A percentile compares a stretch with the other conserved stretches of the same genome.
These are phyloP conservation scores for Danielia oregonensis DNA, from an alignment of 805 yeast genomes.

Conservation along the genomic window DNA sequence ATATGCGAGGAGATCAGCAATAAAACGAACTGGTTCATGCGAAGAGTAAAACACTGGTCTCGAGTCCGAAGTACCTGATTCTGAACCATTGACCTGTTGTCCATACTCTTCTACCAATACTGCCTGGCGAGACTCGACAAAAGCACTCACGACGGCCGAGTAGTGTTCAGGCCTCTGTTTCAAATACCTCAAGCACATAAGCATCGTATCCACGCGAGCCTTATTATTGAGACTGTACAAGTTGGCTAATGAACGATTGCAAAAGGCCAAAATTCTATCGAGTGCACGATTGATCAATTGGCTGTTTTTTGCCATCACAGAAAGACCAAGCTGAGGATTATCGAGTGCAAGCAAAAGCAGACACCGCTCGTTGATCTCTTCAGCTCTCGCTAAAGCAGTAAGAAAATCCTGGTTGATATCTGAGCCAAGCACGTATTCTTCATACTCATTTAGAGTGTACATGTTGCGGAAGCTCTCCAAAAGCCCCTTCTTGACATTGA, in stretches of 20 bases:
- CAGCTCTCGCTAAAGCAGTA: conserved; percentile 54
- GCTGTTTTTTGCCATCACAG: conserved; percentile 58
- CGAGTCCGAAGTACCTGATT: conserved; percentile 5
- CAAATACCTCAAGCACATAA: conserved; percentile 28
- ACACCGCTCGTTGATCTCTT: conserved; percentile 62
- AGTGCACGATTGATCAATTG: conserved; percentile 42
- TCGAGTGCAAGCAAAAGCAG: conserved; percentile 67
- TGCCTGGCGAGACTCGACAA: conserved; percentile 69
- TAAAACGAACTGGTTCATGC: conserved; percentile 75
- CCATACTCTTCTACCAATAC: conserved; percentile 64
- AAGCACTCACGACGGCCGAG: conserved; percentile 54
- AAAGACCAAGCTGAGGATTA: conserved; percentile 60
- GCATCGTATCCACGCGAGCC: conserved; percentile 25
- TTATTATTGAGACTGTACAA: conserved; percentile 24
- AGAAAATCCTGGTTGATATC: conserved; percentile 57
- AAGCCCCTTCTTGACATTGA: conserved; percentile 48
- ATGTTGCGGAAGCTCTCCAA: conserved; percentile 52
- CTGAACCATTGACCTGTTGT: conserved; percentile 44
- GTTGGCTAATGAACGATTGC: conserved; percentile 31
- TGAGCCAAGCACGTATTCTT: conserved; percentile 54
- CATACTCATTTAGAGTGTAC: conserved; percentile 69
- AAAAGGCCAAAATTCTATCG: conserved; percentile 26
- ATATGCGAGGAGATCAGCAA: conserved; percentile 87
- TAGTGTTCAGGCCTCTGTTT: conserved; percentile 45
- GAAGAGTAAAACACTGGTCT: conserved; percentile 62